A percentile compares a stretch with the other conserved stretches of the same genome.
These are phyloP conservation scores for Mikania micrantha DNA, from an alignment of 129 eudicot species.

Conservation along the genomic window DNA sequence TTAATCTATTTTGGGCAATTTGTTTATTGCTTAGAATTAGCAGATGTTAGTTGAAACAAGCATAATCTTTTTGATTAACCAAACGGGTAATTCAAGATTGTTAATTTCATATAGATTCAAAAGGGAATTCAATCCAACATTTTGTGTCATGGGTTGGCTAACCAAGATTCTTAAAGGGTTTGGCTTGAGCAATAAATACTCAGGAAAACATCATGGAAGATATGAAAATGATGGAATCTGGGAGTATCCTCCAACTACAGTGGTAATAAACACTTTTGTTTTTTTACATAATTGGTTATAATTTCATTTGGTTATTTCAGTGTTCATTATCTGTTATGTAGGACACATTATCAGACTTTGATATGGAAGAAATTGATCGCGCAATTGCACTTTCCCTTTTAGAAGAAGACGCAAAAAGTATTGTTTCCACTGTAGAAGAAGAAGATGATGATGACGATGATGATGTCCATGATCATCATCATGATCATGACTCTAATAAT, in stretches of 20 bases:
- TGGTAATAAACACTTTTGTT: constrained; percentile 40
- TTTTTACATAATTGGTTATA: not conserved
- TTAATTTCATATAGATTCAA: constrained; percentile 13
- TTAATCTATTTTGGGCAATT: not conserved
- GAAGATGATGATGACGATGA: constrained; percentile 1
- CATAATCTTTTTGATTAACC: not conserved
- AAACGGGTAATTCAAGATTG: constrained; percentile 15
- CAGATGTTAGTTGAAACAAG: not conserved
- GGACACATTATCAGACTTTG: constrained; percentile 74
- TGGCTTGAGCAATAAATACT: constrained; percentile 49
- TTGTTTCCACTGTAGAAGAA: constrained; percentile 27
- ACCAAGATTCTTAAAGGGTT: constrained; percentile 65
- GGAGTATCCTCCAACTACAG: constrained; percentile 62
- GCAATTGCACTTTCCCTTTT: constrained; percentile 94
- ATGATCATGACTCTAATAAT: not conserved
- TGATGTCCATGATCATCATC: not conserved
- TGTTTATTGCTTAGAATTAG: constrained; percentile 7
- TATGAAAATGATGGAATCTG: constrained; percentile 48
- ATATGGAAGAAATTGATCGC: constrained; percentile 72
- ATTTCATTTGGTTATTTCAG: not conserved
- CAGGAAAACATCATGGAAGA: constrained; percentile 63
- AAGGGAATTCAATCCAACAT: constrained; percentile 3
- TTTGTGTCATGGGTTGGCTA: constrained; percentile 75
- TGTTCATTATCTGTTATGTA: constrained; percentile 7
- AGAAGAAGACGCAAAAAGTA: constrained; percentile 58